phyloP scores from a whole-genome alignment of 345 rosid species.

The Citrus sp. region DNA sequence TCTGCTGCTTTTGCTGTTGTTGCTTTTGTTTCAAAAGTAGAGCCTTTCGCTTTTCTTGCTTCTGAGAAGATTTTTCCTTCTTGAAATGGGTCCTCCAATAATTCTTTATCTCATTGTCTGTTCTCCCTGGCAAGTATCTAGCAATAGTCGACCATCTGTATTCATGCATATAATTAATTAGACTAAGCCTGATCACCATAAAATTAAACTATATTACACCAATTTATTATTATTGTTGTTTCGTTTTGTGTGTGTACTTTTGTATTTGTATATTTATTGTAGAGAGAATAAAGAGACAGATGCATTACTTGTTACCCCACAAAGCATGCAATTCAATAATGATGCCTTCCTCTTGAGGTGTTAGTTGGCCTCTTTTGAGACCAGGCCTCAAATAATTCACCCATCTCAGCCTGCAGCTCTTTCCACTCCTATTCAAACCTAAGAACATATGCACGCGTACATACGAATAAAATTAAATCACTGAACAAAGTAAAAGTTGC shows the following conservation, averaged over 20 bases:
- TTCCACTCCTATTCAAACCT: conserved; percentile 81
- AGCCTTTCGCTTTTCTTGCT: conserved; percentile 33
- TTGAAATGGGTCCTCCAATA: conserved; percentile 92
- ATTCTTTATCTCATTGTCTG: conserved; percentile 93
- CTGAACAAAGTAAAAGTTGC: too few relatives aligned
- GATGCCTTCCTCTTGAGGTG: conserved; percentile 85
- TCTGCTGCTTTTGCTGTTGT: conserved; percentile 16
- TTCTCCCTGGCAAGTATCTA: conserved; percentile 84
- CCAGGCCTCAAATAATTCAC: conserved; percentile 91
- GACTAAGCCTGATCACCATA: neutral
- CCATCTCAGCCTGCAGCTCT: conserved; percentile 93
- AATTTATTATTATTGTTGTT: neutral
- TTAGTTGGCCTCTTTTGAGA: conserved; percentile 71
- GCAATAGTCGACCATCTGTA: conserved; percentile 93
- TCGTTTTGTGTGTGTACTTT: neutral
- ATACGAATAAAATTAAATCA: too few relatives aligned
- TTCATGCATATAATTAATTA: neutral
- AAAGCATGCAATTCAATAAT: conserved; percentile 77
- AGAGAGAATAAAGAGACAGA: neutral
- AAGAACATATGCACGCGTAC: neutral
- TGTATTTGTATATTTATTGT: neutral
- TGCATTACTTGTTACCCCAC: conserved; percentile 84
- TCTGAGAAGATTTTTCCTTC: conserved; percentile 36
- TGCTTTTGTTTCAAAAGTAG: conserved; percentile 23
- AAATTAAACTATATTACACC: neutral